Conservation (phyloP, 2,329 filamentous ascomycete genomes). For the Aspergillus nomiae region DNA sequence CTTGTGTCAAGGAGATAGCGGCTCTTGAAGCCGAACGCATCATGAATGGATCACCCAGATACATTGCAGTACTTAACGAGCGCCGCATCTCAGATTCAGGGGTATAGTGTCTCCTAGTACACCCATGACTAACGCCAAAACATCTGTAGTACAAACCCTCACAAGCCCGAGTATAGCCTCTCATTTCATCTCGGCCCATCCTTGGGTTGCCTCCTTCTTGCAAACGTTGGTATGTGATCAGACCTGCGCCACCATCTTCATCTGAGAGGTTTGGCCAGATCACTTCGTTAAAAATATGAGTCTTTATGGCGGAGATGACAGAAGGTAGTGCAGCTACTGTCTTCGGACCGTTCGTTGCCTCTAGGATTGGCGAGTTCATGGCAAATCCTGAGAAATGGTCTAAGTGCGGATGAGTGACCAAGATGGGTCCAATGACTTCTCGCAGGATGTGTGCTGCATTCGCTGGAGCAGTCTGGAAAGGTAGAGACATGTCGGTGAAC, state of each 20-base stretch:
- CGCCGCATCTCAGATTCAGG: constrained; percentile 34
- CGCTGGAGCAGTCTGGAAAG: constrained; percentile 65
- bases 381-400: constrained; percentile 92
- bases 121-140: constrained; percentile 87
- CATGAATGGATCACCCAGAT: constrained; percentile 17
- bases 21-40: background rate
- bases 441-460: constrained; percentile 82
- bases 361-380: constrained; percentile 86
- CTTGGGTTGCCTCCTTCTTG: constrained; percentile 86
- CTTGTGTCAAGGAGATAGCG: background rate
- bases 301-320: constrained; percentile 90
- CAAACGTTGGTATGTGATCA: constrained; percentile 86
- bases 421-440: constrained; percentile 79
- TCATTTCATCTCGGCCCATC: constrained; percentile 75
- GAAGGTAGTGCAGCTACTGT: constrained; percentile 80
- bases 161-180: constrained; percentile 84
- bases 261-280: constrained; percentile 98
- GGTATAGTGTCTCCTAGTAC: constrained; percentile 67
- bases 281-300: constrained; percentile 94
- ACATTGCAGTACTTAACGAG: background rate
- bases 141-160: constrained; percentile 88
- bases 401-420: constrained; percentile 96
- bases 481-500: constrained; percentile 76
- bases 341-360: constrained; percentile 76
- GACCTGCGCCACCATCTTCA: constrained; percentile 89